Percentiles rank a stretch among this genome's conserved stretches.
phyloP scores from a whole-genome alignment of 768 basidiomycete species.

The Phlebiopsis gigantea region DNA sequence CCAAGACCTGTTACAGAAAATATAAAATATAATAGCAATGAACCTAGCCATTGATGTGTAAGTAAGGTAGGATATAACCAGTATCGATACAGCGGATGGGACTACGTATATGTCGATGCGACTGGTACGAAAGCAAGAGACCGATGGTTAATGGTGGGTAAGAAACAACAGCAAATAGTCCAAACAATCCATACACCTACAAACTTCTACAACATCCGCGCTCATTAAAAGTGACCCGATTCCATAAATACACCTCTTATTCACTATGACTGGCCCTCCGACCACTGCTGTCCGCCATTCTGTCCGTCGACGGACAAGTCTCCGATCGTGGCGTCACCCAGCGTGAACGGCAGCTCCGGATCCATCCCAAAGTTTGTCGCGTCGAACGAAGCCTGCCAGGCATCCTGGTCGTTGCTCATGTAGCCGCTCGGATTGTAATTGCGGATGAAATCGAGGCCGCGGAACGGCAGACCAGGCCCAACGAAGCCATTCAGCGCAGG shows the following conservation, averaged over 20 bases:
- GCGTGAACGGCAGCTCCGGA: slow-evolving; percentile 71
- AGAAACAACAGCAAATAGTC: background rate
- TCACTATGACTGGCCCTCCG: slow-evolving; percentile 7
- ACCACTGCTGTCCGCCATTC: slow-evolving; percentile 18
- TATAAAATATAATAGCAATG: slow-evolving; percentile 2
- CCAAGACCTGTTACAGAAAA: background rate
- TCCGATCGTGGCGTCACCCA: slow-evolving; percentile 34
- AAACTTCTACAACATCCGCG: background rate
- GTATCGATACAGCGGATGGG: slow-evolving; percentile 11
- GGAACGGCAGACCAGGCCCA: slow-evolving; percentile 74
- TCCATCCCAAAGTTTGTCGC: slow-evolving; percentile 41
- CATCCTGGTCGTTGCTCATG: slow-evolving; percentile 32
- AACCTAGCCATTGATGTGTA: background rate
- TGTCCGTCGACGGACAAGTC: slow-evolving; percentile 23
- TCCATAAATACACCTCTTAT: background rate
- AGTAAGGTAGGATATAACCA: slow-evolving; percentile 3
- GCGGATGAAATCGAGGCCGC: slow-evolving; percentile 77
- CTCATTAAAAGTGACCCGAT: background rate
- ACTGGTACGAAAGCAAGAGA: slow-evolving; percentile 4
- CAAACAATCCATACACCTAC: slow-evolving; percentile 4
- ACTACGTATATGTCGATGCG: background rate
- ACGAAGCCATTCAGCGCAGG: slow-evolving; percentile 60
- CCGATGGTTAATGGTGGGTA: background rate
- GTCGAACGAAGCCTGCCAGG: slow-evolving; percentile 53
- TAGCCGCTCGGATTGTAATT: slow-evolving; percentile 57